These are phyloP conservation scores for Sporopachydermia quercuum DNA, from an alignment of 805 yeast species.

Conservation along the genomic window DNA sequence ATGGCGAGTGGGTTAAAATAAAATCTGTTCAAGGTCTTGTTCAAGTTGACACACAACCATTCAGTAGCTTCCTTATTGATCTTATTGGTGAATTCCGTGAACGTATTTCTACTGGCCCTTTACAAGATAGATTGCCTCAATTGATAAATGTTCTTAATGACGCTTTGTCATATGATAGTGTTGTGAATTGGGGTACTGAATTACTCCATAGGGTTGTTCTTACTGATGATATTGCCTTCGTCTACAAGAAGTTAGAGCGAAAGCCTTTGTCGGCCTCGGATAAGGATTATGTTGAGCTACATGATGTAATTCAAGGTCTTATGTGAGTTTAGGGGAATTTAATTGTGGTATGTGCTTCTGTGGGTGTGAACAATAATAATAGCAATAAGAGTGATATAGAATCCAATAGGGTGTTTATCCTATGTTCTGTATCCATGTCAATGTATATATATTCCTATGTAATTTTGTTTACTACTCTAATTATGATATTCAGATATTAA, in stretches of 20 bases:
- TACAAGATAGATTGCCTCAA: conserved; percentile 4
- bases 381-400: too few relatives aligned
- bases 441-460: too few relatives aligned
- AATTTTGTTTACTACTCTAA: too few relatives aligned
- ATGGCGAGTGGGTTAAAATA: conserved; percentile 29
- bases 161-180: conserved; percentile 2
- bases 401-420: too few relatives aligned
- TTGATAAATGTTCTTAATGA: conserved; percentile 8
- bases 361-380: too few relatives aligned
- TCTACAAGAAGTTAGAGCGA: conserved; percentile 14
- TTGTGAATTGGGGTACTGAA: conserved; percentile 7
- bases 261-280: neutral
- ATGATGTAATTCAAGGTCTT: neutral
- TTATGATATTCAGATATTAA: too few relatives aligned
- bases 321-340: neutral
- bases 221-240: conserved; percentile 16
- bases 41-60: conserved; percentile 22
- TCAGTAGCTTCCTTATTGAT: conserved; percentile 8
- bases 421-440: too few relatives aligned
- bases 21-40: conserved; percentile 24
- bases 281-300: neutral
- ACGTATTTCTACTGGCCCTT: conserved; percentile 8
- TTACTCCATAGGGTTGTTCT: conserved; percentile 12
- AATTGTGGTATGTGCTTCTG: too few relatives aligned
- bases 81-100: conserved; percentile 10